Base-by-base conservation (phyloP, 306 rosid genomes). In the Medicago arabica region DNA sequence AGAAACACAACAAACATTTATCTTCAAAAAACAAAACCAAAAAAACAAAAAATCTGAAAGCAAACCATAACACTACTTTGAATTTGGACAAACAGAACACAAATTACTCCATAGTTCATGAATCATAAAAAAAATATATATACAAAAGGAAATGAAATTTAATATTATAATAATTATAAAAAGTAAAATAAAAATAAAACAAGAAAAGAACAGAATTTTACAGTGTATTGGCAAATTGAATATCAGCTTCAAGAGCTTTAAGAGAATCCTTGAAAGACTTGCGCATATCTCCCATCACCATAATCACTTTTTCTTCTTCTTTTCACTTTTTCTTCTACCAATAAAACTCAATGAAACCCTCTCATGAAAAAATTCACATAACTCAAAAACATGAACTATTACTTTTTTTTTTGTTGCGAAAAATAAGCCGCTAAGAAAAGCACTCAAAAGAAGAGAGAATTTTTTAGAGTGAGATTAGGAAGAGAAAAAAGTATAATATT, bases 241-340 rank as follows among this genome's bases (percentile, higher is more conserved):
- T 74, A n/a, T 80, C 80, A 38, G 80, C 83, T 67, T 80, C 70
- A 58, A 80, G 83, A 66, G 83, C 83, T 80, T 80, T 80, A 71
- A 80, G 75, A 15, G 83, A 80, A 74, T 80, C 83, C 71, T 74
- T 80, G 80, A 80, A 80, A 5, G 83, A 74, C 49, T 74, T 80
- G 2, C 66, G 69, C 75, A 67, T 79, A 53, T 71, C 49, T 78
- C 5, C 8, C n/a, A 58, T n/a, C 68, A 38, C 9, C 63, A 58
- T 34, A 34, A 31, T 39, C 16, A 3, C 18, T 7, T 41, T n/a
- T 39, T 2, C 50, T 53, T 41, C 38, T 31, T 15, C 17, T 14
- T 16, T 38, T 31, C 9, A 49, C 9, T 10, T 16, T 40, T 36
- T 3, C 38, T n/a, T n/a, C n/a, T n/a, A n/a, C n/a, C n/a, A n/a